Percentiles rank a stretch among this genome's conserved stretches.
These are phyloP conservation scores for Cucurbita argyrosperma DNA, from an alignment of 306 rosid genomes.

Conservation along the genomic window DNA sequence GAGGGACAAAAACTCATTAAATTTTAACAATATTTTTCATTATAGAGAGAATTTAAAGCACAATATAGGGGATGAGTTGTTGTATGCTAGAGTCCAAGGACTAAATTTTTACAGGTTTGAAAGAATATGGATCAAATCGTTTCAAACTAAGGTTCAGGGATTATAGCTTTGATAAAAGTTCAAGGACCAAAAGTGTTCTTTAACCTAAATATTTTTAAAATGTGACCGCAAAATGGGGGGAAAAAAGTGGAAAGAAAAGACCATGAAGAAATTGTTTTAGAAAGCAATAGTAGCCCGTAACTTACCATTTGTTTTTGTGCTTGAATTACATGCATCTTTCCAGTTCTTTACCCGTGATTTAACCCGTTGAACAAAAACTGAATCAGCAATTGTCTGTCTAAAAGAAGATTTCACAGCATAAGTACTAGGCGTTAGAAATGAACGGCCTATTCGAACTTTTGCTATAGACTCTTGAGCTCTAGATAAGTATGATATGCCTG, in stretches of 20 bases:
- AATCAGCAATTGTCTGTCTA: slow-evolving; percentile 45
- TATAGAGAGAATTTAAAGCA: no score
- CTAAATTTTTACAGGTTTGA: background rate
- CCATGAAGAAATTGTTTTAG: background rate
- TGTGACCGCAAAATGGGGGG: background rate
- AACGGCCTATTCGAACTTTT: slow-evolving; percentile 31
- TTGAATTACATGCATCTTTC: slow-evolving; percentile 33
- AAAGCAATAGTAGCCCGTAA: background rate
- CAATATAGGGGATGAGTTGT: no score
- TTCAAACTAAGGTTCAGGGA: background rate
- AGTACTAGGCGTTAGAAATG: slow-evolving; percentile 16
- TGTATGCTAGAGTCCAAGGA: no score
- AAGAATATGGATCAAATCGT: no score
- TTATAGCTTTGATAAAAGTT: background rate
- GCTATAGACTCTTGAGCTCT: slow-evolving; percentile 64
- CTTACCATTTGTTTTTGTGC: slow-evolving; percentile 41
- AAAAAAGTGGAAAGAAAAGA: background rate
- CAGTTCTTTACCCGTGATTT: slow-evolving; percentile 48
- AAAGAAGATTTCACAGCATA: slow-evolving; percentile 21
- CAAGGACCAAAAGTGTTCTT: background rate
- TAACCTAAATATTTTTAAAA: background rate
- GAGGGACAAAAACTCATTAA: background rate
- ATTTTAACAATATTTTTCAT: no score
- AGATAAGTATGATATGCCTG: slow-evolving; percentile 84
- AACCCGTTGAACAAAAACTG: slow-evolving; percentile 50